Evolutionary conservation across 257 asterid species (phyloP), one percentile per base, ranked within the genome.

Genomic region (Hygrophila difformis): DNA sequence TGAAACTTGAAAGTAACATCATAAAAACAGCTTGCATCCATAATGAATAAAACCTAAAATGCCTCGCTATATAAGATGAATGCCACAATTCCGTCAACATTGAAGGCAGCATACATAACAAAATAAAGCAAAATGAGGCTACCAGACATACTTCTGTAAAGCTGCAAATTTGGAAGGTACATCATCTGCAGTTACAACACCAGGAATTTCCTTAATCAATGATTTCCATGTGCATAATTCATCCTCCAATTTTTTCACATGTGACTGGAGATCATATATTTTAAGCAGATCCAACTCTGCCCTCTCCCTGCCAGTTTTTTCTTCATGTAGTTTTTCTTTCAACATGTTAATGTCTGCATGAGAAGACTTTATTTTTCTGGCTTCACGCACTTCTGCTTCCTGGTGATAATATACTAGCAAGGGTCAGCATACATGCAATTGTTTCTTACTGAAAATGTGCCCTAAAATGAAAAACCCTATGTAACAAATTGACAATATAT

Each of bases 321-420:
- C 98, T 70, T 86, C 98, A 31, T 64, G 60, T 61, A 91, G 58
- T 44, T 86, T 91, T 64, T 82, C 95, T 82, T 86, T 91, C 78
- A 91, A 65, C 36, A 91, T 55, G 57, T 68, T 76, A 22, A 79
- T 37, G 53, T 75, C 78, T 60, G 73, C 91, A 66, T 70, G 92
- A 64, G 93, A 78, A 41, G 95, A 68, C 69, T 74, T 86, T 16
- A 91, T 57, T 63, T 71, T 85, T 64, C 84, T 85, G 41, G 96
- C 96, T 67, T 79, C 96, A 33, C 51, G 73, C 59, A 91, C 93
- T 61, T 91, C 98, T 77, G 82, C 60, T 69, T 91, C 98, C 98
- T 86, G 75, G 60, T 50, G 41, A 64, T 51, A 50, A n/a, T n/a
- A n/a, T n/a, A n/a, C n/a, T n/a, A n/a, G n/a, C n/a, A n/a, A n/a